A percentile compares a stretch with the other conserved stretches of the same genome.
Conservation (phyloP, 179 eudicot genomes). For the Spinacia oleracea region DNA sequence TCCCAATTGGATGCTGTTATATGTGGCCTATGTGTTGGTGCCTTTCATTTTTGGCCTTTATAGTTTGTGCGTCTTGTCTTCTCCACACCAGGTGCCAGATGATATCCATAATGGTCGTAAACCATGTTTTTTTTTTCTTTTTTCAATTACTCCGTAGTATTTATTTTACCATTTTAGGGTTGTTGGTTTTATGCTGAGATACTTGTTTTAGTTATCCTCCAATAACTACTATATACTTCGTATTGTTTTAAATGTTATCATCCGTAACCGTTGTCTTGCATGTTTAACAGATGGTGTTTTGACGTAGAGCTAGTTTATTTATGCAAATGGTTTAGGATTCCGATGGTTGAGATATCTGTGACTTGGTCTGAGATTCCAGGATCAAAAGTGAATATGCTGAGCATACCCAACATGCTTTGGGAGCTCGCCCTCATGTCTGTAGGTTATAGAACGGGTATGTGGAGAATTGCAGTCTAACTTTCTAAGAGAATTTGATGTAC, state of each 20-base stretch:
- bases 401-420: slow-evolving; percentile 98
- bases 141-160: too few species aligned
- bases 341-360: slow-evolving; percentile 72
- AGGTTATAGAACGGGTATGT: slow-evolving; percentile 85
- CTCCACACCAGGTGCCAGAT: neutral
- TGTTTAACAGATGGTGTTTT: slow-evolving; percentile 87
- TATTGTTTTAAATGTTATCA: neutral
- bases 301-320: slow-evolving; percentile 88
- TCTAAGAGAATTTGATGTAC: slow-evolving; percentile 31
- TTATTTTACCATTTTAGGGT: neutral
- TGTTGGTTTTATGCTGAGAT: neutral
- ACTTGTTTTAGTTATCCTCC: neutral
- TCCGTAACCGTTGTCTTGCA: neutral
- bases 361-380: slow-evolving; percentile 97
- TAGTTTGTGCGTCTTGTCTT: neutral
- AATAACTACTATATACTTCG: neutral
- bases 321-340: slow-evolving; percentile 74
- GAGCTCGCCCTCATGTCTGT: slow-evolving; percentile 84
- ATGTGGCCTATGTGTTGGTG: neutral
- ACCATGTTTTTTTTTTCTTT: neutral
- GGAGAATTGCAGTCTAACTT: slow-evolving; percentile 55
- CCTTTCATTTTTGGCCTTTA: neutral
- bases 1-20: neutral
- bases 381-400: slow-evolving; percentile 77
- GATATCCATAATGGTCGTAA: neutral